Evolutionary conservation across 768 basidiomycete species (phyloP), one percentile per base, ranked within the genome.

Genomic region (Neoboletus brunneissimus): DNA sequence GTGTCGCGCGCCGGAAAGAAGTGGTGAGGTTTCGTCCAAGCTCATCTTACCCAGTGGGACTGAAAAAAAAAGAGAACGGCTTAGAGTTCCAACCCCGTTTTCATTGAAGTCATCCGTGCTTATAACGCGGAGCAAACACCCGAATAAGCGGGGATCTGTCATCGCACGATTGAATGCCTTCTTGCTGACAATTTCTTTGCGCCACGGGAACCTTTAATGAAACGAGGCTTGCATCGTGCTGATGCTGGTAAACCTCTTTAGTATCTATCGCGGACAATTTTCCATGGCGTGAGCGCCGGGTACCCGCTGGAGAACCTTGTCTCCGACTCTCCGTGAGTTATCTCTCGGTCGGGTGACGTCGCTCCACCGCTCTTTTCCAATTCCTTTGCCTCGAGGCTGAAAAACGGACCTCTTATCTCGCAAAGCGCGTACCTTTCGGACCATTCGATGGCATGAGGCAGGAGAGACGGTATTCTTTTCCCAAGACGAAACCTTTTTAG

Each of bases 321-420:
- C 32, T 45, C n/a, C n/a, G n/a, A n/a, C n/a, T n/a, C n/a, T n/a
- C 53, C 46, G 50, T 34, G 29, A 51, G 58, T 51, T 52, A 51
- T 59, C 48, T 51, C 42, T 58, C 49, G 37, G 53, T 38, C 34
- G 46, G 48, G 31, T 22, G 41, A 16, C 32, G 7, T 47, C 35
- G 11, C n/a, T 38, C 40, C 15, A 12, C 34, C 5, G 12, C 34
- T 4, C 11, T 37, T 51, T 55, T 25, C 51, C n/a, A 34, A 45
- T 52, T 32, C 16, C 29, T 45, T 27, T 57, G 72, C 80, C 80
- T 81, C 78, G 76, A 80, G 80, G 80, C 79, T 75, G 64, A 76
- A 77, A 75, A 77, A 27, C 0, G 42, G 56, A 34, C 34, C 44
- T 55, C 41, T 61, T 62, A 65, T 58, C 63, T 55, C 38, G 20